phyloP scores from a whole-genome alignment of 1,284 basidiomycete species.

The Sporisorium iseilematis-ciliati region DNA sequence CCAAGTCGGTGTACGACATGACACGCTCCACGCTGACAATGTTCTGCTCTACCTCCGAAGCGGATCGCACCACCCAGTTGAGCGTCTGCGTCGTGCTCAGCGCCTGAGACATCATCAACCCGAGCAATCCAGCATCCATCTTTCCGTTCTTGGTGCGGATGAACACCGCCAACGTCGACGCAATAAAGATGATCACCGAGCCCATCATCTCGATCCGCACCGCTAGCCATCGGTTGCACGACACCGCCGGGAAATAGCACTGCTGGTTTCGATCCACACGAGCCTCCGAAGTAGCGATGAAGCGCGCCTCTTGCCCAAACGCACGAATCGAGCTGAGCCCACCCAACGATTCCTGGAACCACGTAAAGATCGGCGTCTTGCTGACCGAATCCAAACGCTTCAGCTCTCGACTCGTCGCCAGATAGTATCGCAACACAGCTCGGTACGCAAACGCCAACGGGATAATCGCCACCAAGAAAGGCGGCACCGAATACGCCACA shows the following conservation, averaged over 20 bases:
- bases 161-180: slow-evolving; percentile 78
- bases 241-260: slow-evolving; percentile 77
- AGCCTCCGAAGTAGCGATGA: slow-evolving; percentile 81
- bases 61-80: slow-evolving; percentile 85
- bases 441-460: slow-evolving; percentile 65
- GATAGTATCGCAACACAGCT: slow-evolving; percentile 76
- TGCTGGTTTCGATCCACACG: slow-evolving; percentile 85
- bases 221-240: slow-evolving; percentile 84
- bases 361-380: slow-evolving; percentile 86
- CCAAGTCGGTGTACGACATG: slow-evolving; percentile 78
- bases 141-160: slow-evolving; percentile 73
- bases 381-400: slow-evolving; percentile 91
- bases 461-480: slow-evolving; percentile 77
- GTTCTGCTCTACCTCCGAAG: slow-evolving; percentile 92
- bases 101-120: slow-evolving; percentile 82
- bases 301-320: slow-evolving; percentile 73
- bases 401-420: slow-evolving; percentile 88
- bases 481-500: slow-evolving; percentile 78
- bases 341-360: slow-evolving; percentile 81
- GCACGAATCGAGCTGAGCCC: slow-evolving; percentile 87
- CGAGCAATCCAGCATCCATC: slow-evolving; percentile 88
- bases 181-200: slow-evolving; percentile 81
- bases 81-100: slow-evolving; percentile 75
- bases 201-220: slow-evolving; percentile 78
- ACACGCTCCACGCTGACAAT: slow-evolving; percentile 80